These are phyloP conservation scores for Leishmania gerbilli DNA, from an alignment of 208 protist genomes.

Conservation along the genomic window DNA sequence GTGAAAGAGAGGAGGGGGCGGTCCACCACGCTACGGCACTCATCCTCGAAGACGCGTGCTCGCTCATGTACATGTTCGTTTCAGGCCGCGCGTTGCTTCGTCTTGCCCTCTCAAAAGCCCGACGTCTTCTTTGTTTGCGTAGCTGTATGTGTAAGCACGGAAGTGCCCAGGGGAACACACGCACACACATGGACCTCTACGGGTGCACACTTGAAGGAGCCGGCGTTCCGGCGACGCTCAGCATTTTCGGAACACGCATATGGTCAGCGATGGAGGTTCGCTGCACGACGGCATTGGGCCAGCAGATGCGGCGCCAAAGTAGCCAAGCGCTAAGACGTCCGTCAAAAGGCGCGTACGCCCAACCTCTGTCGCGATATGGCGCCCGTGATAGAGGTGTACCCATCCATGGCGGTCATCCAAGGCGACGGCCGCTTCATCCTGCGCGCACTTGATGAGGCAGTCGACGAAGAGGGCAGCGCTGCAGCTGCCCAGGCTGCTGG, in stretches of 20 bases:
- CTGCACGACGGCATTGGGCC: not conserved
- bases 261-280: conserved; percentile 17
- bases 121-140: not conserved
- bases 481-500: conserved; percentile 16
- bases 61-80: not conserved
- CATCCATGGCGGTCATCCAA: conserved; percentile 32
- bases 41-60: not conserved
- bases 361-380: conserved; percentile 18
- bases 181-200: not conserved
- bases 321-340: conserved; percentile 19
- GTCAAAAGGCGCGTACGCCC: conserved; percentile 19
- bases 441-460: conserved; percentile 32
- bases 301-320: not conserved
- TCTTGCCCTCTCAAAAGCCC: not conserved
- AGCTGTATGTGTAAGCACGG: not conserved
- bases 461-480: conserved; percentile 35
- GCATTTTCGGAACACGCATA: conserved; percentile 39
- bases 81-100: not conserved
- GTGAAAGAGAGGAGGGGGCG: not conserved
- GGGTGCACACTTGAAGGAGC: not conserved
- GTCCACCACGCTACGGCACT: not conserved
- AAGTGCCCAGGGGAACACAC: not conserved
- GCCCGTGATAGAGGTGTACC: conserved; percentile 39
- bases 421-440: conserved; percentile 33
- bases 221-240: not conserved